Conservation (phyloP, 1,139 yeast species). For the Zygosaccharomyces pseudobailii region DNA sequence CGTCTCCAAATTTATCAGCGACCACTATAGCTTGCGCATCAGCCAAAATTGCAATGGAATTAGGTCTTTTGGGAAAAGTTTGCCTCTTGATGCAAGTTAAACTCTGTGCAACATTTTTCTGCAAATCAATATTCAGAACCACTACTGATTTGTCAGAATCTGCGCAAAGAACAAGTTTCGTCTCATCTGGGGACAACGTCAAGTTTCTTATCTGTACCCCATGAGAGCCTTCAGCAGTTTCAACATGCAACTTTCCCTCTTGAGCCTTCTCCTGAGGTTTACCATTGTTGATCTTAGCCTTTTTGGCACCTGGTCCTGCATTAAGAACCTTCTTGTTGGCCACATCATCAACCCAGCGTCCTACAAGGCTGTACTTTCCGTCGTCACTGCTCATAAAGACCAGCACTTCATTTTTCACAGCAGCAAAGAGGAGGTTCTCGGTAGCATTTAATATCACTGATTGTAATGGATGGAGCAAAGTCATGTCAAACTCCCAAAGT, state of each 20-base stretch:
- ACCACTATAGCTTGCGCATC: constrained; percentile 53
- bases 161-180: constrained; percentile 60
- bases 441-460: constrained; percentile 41
- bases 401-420: constrained; percentile 53
- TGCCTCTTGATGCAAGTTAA: constrained; percentile 62
- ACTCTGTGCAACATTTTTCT: constrained; percentile 28
- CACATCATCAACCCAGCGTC: constrained; percentile 54
- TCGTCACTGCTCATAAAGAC: constrained; percentile 42
- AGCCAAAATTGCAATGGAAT: constrained; percentile 61
- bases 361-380: constrained; percentile 34
- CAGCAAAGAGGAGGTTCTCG: constrained; percentile 48
- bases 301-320: constrained; percentile 32
- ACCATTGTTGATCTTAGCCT: constrained; percentile 36
- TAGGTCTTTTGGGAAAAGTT: constrained; percentile 83
- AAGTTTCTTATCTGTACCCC: constrained; percentile 48
- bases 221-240: not conserved
- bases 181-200: constrained; percentile 48
- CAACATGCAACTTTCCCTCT: not conserved
- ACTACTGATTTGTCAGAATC: constrained; percentile 80
- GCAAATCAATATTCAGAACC: constrained; percentile 46
- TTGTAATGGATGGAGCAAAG: constrained; percentile 71
- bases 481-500: constrained; percentile 6
- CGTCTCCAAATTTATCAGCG: constrained; percentile 99
- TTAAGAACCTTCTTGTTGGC: constrained; percentile 38
- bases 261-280: constrained; percentile 1